Evolutionary conservation across 2,329 filamentous ascomycete genomes (phyloP).

Genomic region (Juglanconis sp.): DNA sequence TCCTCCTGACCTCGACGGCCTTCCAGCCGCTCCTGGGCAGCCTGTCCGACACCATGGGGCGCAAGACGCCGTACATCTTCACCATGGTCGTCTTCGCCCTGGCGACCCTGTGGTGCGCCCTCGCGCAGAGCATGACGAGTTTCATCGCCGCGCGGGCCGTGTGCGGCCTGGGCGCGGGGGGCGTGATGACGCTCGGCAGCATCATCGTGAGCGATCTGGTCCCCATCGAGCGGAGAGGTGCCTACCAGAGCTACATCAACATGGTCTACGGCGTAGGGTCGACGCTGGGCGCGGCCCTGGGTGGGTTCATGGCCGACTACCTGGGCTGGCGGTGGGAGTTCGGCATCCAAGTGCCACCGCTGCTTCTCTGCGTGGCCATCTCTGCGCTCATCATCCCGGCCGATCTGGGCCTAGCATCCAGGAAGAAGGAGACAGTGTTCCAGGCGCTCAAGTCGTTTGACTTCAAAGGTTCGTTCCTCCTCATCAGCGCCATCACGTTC

Average conservation of each 20-base stretch:
- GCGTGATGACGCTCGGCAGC: slow-evolving; percentile 63
- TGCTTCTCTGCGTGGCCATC: slow-evolving; percentile 45
- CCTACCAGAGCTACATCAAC: slow-evolving; percentile 71
- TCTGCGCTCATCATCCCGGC: slow-evolving; percentile 46
- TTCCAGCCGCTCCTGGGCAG: slow-evolving; percentile 74
- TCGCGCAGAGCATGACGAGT: slow-evolving; percentile 63
- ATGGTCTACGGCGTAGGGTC: slow-evolving; percentile 58
- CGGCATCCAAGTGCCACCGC: slow-evolving; percentile 54
- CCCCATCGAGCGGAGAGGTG: slow-evolving; percentile 61
- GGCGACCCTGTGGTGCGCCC: slow-evolving; percentile 67
- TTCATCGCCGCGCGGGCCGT: slow-evolving; percentile 69
- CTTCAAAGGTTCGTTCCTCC: slow-evolving; percentile 48
- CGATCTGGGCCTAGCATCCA: slow-evolving; percentile 48
- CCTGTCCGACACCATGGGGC: slow-evolving; percentile 69
- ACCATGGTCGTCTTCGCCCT: slow-evolving; percentile 60
- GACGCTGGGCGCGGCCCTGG: slow-evolving; percentile 63
- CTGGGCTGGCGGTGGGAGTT: slow-evolving; percentile 75
- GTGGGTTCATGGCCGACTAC: slow-evolving; percentile 65
- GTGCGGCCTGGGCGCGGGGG: slow-evolving; percentile 71
- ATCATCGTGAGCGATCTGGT: slow-evolving; percentile 74
- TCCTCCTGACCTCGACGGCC: slow-evolving; percentile 71
- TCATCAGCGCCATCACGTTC: slow-evolving; percentile 53
- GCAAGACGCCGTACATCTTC: slow-evolving; percentile 63
- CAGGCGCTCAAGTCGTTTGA: slow-evolving; percentile 57
- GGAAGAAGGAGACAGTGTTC: slow-evolving; percentile 39